Evolutionary conservation across 2,329 filamentous ascomycete species (phyloP).

Genomic region (Pseudonectria foliicola): DNA sequence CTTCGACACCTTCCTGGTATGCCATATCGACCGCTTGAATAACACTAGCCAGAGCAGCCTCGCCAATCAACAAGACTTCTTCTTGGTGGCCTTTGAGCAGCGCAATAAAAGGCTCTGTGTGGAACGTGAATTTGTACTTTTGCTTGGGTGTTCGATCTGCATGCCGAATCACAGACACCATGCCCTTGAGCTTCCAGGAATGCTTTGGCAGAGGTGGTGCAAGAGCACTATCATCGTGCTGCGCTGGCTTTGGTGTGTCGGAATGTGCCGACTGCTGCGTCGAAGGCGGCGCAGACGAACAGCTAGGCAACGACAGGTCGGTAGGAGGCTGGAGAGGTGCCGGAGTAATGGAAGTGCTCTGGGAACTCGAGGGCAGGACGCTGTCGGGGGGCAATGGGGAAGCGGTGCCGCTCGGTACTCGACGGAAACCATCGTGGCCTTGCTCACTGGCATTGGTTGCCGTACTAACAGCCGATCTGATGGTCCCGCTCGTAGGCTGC

Average conservation of each 20-base stretch:
- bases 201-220: conserved; percentile 72
- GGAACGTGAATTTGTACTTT: conserved; percentile 99
- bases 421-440: conserved; percentile 16
- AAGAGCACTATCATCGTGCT: conserved; percentile 33
- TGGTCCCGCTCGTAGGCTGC: conserved; percentile 10
- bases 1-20: conserved; percentile 71
- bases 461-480: conserved; percentile 23
- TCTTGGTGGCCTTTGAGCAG: conserved; percentile 92
- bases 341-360: conserved; percentile 31
- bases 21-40: conserved; percentile 80
- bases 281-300: conserved; percentile 24
- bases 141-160: conserved; percentile 97
- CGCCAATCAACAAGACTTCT: conserved; percentile 88
- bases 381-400: conserved; percentile 28
- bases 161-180: conserved; percentile 93
- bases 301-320: conserved; percentile 21
- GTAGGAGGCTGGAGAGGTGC: conserved; percentile 26
- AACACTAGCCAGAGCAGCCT: conserved; percentile 82
- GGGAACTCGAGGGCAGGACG: conserved; percentile 24
- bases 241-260: conserved; percentile 22
- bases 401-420: conserved; percentile 20
- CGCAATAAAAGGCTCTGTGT: conserved; percentile 92
- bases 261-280: conserved; percentile 27
- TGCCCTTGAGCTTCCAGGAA: conserved; percentile 96
- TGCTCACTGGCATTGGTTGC: conserved; percentile 18